phyloP scores from a whole-genome alignment of 2,329 filamentous ascomycete species.

The Cephalotrichum gorgonifer region DNA sequence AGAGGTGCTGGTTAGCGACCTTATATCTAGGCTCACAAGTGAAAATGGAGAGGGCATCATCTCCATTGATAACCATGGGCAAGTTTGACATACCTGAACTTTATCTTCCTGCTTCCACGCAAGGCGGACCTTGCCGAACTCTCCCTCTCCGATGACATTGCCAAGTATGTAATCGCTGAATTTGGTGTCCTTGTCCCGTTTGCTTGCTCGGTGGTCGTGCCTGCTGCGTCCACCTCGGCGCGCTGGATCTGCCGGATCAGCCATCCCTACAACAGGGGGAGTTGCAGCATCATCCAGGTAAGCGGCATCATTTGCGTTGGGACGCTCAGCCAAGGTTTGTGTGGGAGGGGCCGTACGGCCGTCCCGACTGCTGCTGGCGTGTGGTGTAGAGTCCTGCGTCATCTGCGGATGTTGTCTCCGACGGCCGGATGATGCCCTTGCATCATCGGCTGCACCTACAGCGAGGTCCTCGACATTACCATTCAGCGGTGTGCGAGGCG shows the following conservation, averaged over 20 bases:
- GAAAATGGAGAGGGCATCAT: not conserved
- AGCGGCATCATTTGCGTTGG: constrained; percentile 2
- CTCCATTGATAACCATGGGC: not conserved
- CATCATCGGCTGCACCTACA: constrained; percentile 22
- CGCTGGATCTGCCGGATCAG: constrained; percentile 27
- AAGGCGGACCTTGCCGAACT: constrained; percentile 97
- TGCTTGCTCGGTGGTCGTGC: constrained; percentile 42
- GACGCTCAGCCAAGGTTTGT: constrained; percentile 1
- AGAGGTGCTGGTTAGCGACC: not conserved
- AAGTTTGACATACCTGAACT: constrained; percentile 51
- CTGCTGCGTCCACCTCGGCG: constrained; percentile 41
- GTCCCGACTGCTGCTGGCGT: constrained; percentile 14
- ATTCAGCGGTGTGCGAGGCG: constrained; percentile 12
- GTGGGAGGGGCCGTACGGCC: constrained; percentile 8
- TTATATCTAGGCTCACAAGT: not conserved
- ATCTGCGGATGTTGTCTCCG: constrained; percentile 23
- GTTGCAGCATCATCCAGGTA: constrained; percentile 32
- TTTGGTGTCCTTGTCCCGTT: constrained; percentile 62
- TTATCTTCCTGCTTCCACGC: constrained; percentile 96
- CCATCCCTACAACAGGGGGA: constrained; percentile 32
- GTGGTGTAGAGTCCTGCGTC: constrained; percentile 8
- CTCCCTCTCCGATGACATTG: constrained; percentile 91
- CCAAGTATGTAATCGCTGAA: constrained; percentile 95
- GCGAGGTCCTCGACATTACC: constrained; percentile 17
- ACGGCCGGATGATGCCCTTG: constrained; percentile 26